These are phyloP conservation scores for Candida gigantensis DNA, from an alignment of 1,139 yeast species.

Conservation along the genomic window DNA sequence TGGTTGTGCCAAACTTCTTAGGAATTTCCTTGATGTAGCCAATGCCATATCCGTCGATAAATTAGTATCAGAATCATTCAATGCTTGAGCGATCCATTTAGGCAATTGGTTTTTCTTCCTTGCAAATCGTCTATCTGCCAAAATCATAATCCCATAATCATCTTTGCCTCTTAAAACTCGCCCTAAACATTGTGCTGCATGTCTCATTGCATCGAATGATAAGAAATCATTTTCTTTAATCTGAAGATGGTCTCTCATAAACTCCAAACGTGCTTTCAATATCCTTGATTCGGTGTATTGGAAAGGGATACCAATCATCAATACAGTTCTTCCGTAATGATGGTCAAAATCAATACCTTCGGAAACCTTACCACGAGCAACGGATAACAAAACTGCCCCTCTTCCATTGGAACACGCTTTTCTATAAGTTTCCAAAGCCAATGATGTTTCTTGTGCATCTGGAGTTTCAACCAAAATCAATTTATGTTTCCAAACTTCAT, in stretches of 20 bases:
- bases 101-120: constrained; percentile 87
- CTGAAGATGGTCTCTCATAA: constrained; percentile 87
- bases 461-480: constrained; percentile 97
- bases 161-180: constrained; percentile 96
- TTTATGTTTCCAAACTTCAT: constrained; percentile 98
- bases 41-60: constrained; percentile 97
- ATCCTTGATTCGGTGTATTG: constrained; percentile 98
- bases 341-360: constrained; percentile 99
- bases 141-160: constrained; percentile 97
- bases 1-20: constrained; percentile 94
- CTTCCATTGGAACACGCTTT: constrained; percentile 97
- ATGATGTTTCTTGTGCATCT: constrained; percentile 96
- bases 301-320: constrained; percentile 98
- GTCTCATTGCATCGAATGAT: constrained; percentile 99
- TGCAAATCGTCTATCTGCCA: constrained; percentile 91
- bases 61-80: constrained; percentile 87
- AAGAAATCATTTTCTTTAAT: constrained; percentile 91
- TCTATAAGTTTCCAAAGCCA: constrained; percentile 92
- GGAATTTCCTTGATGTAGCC: constrained; percentile 88
- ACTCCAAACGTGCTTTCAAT: constrained; percentile 89
- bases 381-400: constrained; percentile 93
- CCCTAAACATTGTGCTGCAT: constrained; percentile 98
- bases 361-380: constrained; percentile 97
- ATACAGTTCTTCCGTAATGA: constrained; percentile 94
- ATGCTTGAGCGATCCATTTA: constrained; percentile 94